Percentiles rank a stretch among this genome's conserved stretches.
Conservation (phyloP, 2,329 filamentous ascomycete genomes). For the Catunica adiposa region DNA sequence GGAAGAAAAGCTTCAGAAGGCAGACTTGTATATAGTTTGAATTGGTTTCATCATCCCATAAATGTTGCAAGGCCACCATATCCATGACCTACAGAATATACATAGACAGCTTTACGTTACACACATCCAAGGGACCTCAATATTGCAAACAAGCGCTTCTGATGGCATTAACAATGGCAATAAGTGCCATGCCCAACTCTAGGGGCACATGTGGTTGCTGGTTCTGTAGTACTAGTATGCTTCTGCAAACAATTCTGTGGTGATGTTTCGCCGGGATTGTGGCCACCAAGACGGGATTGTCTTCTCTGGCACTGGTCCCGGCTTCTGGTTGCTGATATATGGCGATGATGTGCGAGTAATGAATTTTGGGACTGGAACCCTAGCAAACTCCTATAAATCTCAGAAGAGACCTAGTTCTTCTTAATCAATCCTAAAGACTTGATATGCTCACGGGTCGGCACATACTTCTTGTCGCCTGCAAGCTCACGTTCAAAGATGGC, state of each 20-base stretch:
- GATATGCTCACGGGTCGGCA: slow-evolving; percentile 78
- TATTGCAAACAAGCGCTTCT: slow-evolving; percentile 8
- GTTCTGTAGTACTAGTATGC: slow-evolving; percentile 10
- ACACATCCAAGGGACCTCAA: neutral
- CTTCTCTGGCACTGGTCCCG: neutral
- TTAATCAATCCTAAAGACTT: slow-evolving; percentile 69
- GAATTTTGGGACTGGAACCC: neutral
- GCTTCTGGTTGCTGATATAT: neutral
- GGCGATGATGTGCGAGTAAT: neutral
- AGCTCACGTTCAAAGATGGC: slow-evolving; percentile 64
- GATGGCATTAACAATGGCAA: slow-evolving; percentile 13
- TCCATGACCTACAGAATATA: neutral
- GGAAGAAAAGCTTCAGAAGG: no score
- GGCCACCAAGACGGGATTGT: neutral
- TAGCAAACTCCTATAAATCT: neutral
- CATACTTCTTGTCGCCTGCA: slow-evolving; percentile 41
- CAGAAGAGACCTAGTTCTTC: slow-evolving; percentile 56
- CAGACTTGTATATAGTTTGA: no score
- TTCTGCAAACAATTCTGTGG: neutral
- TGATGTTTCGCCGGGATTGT: neutral
- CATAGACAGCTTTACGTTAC: neutral
- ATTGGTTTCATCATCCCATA: no score
- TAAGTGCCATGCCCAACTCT: slow-evolving; percentile 9
- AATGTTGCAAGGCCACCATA: no score
- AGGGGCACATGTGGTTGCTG: slow-evolving; percentile 17